phyloP scores from a whole-genome alignment of 1,284 basidiomycete genomes.

The Anthracocystis walkeri region DNA sequence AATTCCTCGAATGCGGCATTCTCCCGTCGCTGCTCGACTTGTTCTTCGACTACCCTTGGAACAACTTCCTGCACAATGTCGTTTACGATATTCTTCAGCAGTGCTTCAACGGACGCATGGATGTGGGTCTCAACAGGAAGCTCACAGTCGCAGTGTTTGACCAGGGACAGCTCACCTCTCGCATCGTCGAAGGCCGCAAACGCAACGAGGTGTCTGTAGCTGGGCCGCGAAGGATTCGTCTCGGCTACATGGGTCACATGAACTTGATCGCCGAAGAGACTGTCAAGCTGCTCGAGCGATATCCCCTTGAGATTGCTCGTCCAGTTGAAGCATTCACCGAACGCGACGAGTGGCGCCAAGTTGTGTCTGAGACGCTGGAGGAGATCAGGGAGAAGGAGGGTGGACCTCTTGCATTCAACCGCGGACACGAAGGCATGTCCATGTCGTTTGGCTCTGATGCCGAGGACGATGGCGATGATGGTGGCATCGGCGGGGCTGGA shows the following conservation, averaged over 20 bases:
- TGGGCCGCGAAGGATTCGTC: constrained; percentile 60
- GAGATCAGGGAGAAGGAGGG: constrained; percentile 66
- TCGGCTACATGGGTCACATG: constrained; percentile 96
- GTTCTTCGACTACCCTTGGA: constrained; percentile 96
- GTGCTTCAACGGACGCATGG: constrained; percentile 87
- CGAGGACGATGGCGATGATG: constrained; percentile 45
- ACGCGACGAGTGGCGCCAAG: constrained; percentile 64
- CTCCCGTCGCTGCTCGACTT: constrained; percentile 71
- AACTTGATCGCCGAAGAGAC: constrained; percentile 92
- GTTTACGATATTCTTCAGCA: constrained; percentile 98
- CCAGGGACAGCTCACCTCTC: constrained; percentile 57
- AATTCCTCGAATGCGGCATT: constrained; percentile 64
- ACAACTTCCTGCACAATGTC: constrained; percentile 97
- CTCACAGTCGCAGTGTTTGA: constrained; percentile 65
- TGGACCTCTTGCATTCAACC: constrained; percentile 65
- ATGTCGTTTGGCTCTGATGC: constrained; percentile 54
- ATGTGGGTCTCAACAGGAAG: constrained; percentile 61
- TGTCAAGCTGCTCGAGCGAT: constrained; percentile 83
- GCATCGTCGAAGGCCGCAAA: constrained; percentile 63
- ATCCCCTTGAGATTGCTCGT: constrained; percentile 73
- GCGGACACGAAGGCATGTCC: constrained; percentile 50
- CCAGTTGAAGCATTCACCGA: constrained; percentile 44
- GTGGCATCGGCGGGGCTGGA: constrained; percentile 37
- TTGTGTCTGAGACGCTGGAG: constrained; percentile 62
- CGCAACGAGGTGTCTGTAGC: constrained; percentile 61